Conservation (phyloP, 768 basidiomycete genomes). For the Mycena galericulata region DNA sequence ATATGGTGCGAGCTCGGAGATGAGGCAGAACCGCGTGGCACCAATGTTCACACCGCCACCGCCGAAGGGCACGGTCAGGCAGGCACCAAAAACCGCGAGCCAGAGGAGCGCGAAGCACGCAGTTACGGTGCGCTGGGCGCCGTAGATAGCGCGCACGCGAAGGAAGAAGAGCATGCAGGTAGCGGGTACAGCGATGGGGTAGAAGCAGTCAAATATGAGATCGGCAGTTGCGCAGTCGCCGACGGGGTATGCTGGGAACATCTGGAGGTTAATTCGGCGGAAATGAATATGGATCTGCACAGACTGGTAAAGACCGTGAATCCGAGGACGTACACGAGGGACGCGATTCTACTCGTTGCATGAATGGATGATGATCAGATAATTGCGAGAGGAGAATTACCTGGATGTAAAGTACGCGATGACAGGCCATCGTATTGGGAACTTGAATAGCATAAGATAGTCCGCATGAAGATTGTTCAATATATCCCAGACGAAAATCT, state of each 20-base stretch:
- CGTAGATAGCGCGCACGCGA: constrained; percentile 43
- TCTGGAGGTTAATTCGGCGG: no score
- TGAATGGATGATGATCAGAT: not conserved
- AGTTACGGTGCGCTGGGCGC: no score
- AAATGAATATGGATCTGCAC: no score
- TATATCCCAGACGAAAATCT: constrained; percentile 50
- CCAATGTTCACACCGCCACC: constrained; percentile 41
- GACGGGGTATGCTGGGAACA: no score
- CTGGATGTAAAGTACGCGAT: constrained; percentile 47
- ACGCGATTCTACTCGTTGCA: not conserved
- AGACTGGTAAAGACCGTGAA: no score
- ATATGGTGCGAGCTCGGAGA: no score
- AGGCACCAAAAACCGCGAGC: constrained; percentile 36
- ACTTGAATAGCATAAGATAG: constrained; percentile 36
- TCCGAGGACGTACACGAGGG: no score
- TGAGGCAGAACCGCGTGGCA: constrained; percentile 42
- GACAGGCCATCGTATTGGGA: constrained; percentile 34
- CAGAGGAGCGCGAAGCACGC: no score
- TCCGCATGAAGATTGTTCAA: constrained; percentile 43
- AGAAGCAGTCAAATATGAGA: not conserved
- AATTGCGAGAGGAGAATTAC: constrained; percentile 31
- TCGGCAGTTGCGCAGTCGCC: no score
- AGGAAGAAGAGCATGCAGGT: constrained; percentile 48
- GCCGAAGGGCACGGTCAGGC: constrained; percentile 42
- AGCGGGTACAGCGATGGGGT: constrained; percentile 25